Percentiles rank a stretch among this genome's conserved stretches.
phyloP scores from a whole-genome alignment of 192 early-diverging fungal genomes.

The Jimgerdemannia lactiflua region DNA sequence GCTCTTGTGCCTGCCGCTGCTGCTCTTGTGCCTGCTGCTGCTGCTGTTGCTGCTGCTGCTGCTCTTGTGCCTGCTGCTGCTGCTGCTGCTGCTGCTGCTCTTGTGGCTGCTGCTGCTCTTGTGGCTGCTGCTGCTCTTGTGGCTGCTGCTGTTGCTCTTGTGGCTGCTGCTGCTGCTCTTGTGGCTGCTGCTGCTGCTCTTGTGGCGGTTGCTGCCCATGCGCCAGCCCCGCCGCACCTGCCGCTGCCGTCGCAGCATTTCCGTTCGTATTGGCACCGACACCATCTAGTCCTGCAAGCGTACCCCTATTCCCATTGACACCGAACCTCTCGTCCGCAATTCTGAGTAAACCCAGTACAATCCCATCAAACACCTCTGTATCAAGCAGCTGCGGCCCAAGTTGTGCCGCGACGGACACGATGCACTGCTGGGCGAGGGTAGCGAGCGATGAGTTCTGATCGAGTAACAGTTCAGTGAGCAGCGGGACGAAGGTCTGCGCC shows the following conservation, averaged over 20 bases:
- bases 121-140: too few relatives aligned
- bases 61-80: neutral
- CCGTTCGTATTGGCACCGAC: too few relatives aligned
- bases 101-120: too few relatives aligned
- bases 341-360: slow-evolving; percentile 42
- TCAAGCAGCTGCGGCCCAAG: slow-evolving; percentile 38
- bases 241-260: too few relatives aligned
- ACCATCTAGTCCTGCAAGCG: neutral
- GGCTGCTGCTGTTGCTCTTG: too few relatives aligned
- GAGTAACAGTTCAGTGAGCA: slow-evolving; percentile 47
- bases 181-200: too few relatives aligned
- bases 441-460: slow-evolving; percentile 55
- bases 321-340: slow-evolving; percentile 2
- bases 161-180: neutral
- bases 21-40: neutral
- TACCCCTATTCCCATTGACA: neutral
- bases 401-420: slow-evolving; percentile 40
- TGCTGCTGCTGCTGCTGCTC: too few relatives aligned
- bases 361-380: slow-evolving; percentile 47
- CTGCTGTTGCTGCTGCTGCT: neutral
- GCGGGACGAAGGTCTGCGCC: slow-evolving; percentile 31
- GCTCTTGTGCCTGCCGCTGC: neutral
- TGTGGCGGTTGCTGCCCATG: too few relatives aligned
- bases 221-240: too few relatives aligned
- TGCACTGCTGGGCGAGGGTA: slow-evolving; percentile 38